These are phyloP conservation scores for Anisodus acutangulus DNA, from an alignment of 257 asterid genomes.

Conservation along the genomic window DNA sequence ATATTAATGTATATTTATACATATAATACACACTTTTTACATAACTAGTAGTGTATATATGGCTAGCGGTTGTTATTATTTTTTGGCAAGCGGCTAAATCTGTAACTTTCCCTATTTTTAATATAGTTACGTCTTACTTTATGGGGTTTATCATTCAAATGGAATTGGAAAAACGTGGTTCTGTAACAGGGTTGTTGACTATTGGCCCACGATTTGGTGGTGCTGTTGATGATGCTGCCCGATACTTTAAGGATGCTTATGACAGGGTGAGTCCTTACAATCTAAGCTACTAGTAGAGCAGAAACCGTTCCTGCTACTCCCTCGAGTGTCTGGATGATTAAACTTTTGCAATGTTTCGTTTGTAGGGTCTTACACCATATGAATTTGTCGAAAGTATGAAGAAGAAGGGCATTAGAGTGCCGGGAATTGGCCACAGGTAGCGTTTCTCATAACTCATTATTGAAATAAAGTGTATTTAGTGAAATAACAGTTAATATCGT, in stretches of 20 bases:
- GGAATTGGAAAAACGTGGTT: slow-evolving; percentile 29
- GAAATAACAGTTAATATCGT: neutral
- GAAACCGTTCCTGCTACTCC: neutral
- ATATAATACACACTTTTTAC: too few species aligned
- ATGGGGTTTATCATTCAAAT: slow-evolving; percentile 11
- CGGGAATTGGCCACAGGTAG: slow-evolving; percentile 99
- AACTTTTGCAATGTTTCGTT: slow-evolving; percentile 22
- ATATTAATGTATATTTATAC: too few species aligned
- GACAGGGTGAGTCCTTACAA: slow-evolving; percentile 60
- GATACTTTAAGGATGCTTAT: slow-evolving; percentile 97
- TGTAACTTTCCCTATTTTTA: too few species aligned
- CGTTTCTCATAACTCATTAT: neutral
- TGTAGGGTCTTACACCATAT: slow-evolving; percentile 84
- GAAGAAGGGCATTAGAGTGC: slow-evolving; percentile 98
- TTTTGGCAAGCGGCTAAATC: too few species aligned
- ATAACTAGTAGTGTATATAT: too few species aligned
- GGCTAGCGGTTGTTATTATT: too few species aligned
- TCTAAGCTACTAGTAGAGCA: neutral
- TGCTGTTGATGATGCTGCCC: slow-evolving; percentile 98
- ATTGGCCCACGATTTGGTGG: slow-evolving; percentile 99
- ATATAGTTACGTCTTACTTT: neutral
- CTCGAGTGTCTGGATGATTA: slow-evolving; percentile 4
- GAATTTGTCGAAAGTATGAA: slow-evolving; percentile 99
- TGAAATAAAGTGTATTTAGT: neutral
- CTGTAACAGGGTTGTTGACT: slow-evolving; percentile 78